Evolutionary conservation across 2,329 filamentous ascomycete species (phyloP), one percentile per base, ranked within the genome.

Genomic region (Magnaporthiopsis rhizophila): DNA sequence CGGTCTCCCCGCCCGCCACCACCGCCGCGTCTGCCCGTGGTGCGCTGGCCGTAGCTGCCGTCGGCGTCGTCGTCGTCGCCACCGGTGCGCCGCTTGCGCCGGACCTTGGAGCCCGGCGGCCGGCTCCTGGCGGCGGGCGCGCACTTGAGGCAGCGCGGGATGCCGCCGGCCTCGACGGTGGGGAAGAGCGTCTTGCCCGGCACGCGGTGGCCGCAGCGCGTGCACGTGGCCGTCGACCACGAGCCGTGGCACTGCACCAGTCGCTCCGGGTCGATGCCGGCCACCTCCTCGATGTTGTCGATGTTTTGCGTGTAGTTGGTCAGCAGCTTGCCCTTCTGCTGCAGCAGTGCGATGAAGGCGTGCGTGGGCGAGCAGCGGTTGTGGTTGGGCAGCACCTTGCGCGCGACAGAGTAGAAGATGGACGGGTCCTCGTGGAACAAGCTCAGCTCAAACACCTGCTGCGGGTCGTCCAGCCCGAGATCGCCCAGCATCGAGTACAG

Each of bases 291-390:
- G 62, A 97, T 87, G 70, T 97, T 97, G 80, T 99, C 95, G 72
- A 99, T 98, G 75, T 99, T 99, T 74, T 99, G 95, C 0, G 95
- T 96, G 79, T 97, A 99, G 78, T 98, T 97, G 58, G 93, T 98
- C 66, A 97, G 84, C 8, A 99, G 84, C 75, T 97, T 97, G 68
- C 86, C 87, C 75, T 92, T 90, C 69, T 94, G 84, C 75, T 99
- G 91, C 50, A 99, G 84, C 70, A 97, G 83, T 45, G 88, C 86
- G 72, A 99, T 96, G 78, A 99, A 99, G 63, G 89, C 88, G 80
- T 99, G 95, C 0, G 95, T 98, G 0, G 94, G 93, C 0, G 94
- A 92, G 79, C 87, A 96, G 70, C 87, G 87, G 69, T 91, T 87
- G 18, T 89, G 87, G 28, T 86, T 85, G 13, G 94, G 92, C 36